Conservation (phyloP, 2,329 filamentous ascomycete species). For the Colletotrichum falcatum region DNA sequence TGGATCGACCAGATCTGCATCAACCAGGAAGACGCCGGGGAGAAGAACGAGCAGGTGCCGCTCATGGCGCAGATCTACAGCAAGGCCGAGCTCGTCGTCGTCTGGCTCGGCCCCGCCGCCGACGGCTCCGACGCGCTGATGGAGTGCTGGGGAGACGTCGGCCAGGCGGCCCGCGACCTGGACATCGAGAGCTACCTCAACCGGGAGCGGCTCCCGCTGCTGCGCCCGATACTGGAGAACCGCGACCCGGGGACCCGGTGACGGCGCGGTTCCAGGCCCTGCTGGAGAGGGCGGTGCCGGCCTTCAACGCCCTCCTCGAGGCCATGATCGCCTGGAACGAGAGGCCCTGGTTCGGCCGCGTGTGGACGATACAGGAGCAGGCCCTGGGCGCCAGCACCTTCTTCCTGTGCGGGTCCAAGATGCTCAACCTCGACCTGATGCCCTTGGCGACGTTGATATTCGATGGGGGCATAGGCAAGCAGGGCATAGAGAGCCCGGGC, state of each 20-base stretch:
- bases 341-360: constrained; percentile 46
- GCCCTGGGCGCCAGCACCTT: constrained; percentile 44
- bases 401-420: constrained; percentile 46
- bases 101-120: constrained; percentile 50
- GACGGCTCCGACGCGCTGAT: constrained; percentile 38
- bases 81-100: constrained; percentile 48
- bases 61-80: constrained; percentile 55
- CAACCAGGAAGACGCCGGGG: constrained; percentile 52
- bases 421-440: constrained; percentile 47
- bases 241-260: constrained; percentile 36
- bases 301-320: neutral
- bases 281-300: neutral
- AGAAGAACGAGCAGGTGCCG: constrained; percentile 52
- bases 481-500: neutral
- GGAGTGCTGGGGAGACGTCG: constrained; percentile 43
- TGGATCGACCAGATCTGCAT: constrained; percentile 58
- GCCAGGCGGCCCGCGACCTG: constrained; percentile 46
- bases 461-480: constrained; percentile 31
- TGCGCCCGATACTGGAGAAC: constrained; percentile 22
- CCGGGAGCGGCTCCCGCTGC: constrained; percentile 14
- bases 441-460: constrained; percentile 40
- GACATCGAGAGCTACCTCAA: constrained; percentile 24
- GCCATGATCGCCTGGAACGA: constrained; percentile 26
- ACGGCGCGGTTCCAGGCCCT: constrained; percentile 41
- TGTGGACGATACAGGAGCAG: constrained; percentile 48